Conservation (phyloP, 345 rosid genomes). For the Sisymbrium irio region DNA sequence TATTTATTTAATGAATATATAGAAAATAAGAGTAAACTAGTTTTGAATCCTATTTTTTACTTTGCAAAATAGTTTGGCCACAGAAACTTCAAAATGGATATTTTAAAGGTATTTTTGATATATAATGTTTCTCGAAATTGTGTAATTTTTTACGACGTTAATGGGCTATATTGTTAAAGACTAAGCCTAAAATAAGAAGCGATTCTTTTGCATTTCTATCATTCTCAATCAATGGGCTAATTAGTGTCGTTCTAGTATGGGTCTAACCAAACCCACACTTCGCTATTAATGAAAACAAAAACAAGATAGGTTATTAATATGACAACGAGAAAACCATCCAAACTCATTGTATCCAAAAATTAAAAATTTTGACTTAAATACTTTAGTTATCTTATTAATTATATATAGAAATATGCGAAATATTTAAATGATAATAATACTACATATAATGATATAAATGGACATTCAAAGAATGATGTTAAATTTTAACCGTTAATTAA, state of each 20-base stretch:
- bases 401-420: not conserved
- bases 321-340: not conserved
- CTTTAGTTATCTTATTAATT: not conserved
- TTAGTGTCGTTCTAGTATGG: not conserved
- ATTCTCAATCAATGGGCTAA: not conserved
- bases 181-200: not conserved
- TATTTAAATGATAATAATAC: not conserved
- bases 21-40: too few species aligned
- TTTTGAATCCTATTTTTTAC: too few species aligned
- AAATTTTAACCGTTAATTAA: not conserved
- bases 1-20: too few species aligned
- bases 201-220: not conserved
- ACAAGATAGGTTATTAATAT: not conserved
- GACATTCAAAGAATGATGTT: not conserved
- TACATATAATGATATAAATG: not conserved
- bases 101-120: too few species aligned
- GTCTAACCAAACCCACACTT: not conserved
- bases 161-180: not conserved
- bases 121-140: too few species aligned
- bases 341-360: not conserved
- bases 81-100: too few species aligned
- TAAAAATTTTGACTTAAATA: too few species aligned
- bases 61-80: too few species aligned
- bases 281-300: not conserved
- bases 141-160: not conserved